A percentile compares a stretch with the other conserved stretches of the same genome.
Evolutionary conservation across 2,329 filamentous ascomycete species (phyloP).

Genomic region (Lecanosticta acicola): DNA sequence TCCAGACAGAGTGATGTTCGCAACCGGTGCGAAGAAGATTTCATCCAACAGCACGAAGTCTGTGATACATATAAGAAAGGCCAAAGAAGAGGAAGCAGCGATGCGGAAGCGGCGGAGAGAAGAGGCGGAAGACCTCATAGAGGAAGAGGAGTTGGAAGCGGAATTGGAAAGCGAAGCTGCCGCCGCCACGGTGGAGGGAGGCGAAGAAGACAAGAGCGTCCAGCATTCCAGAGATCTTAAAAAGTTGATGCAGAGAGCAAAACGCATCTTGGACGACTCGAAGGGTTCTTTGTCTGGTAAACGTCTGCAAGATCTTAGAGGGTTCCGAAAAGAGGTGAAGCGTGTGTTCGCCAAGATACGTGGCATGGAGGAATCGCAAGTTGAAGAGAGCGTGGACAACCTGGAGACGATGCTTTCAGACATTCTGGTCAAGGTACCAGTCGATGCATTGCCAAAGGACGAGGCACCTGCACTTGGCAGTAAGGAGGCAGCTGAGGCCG

Average conservation of each 20-base stretch:
- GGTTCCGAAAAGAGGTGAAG: constrained; percentile 62
- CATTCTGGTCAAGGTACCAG: constrained; percentile 43
- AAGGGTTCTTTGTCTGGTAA: constrained; percentile 54
- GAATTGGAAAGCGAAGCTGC: constrained; percentile 22
- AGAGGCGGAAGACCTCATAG: constrained; percentile 10
- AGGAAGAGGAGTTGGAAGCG: constrained; percentile 15
- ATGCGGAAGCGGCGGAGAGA: constrained; percentile 14
- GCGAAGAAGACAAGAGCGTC: constrained; percentile 6
- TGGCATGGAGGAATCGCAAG: constrained; percentile 17
- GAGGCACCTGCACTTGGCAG: neutral
- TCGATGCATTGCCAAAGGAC: constrained; percentile 24
- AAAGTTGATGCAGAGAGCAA: constrained; percentile 52
- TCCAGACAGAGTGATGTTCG: constrained; percentile 77
- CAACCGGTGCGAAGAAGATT: constrained; percentile 62
- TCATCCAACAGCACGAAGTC: constrained; percentile 27
- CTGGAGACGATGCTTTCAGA: constrained; percentile 34
- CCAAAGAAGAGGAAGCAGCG: constrained; percentile 20
- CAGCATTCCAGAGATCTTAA: constrained; percentile 43
- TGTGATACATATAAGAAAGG: constrained; percentile 18
- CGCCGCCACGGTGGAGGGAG: constrained; percentile 6
- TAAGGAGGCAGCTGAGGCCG: neutral
- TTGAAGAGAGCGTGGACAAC: constrained; percentile 25
- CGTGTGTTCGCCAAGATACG: constrained; percentile 55
- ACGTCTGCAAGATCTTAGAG: constrained; percentile 69
- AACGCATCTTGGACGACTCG: constrained; percentile 52